These are phyloP conservation scores for Piper longum DNA, from an alignment of 164 flowering plant genomes.

Conservation along the genomic window DNA sequence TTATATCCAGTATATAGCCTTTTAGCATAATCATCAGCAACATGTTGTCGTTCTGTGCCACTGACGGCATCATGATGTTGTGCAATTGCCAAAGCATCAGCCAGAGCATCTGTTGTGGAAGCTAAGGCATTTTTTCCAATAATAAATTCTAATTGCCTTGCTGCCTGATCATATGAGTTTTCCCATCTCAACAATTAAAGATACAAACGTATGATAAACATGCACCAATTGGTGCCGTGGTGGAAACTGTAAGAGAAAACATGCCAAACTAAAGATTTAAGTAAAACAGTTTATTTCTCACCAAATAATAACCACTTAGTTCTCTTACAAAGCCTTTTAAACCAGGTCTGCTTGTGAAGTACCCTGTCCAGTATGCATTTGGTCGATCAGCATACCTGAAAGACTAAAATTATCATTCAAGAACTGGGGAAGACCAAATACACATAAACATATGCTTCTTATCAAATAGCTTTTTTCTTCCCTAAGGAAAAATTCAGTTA, in stretches of 20 bases:
- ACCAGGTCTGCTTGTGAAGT: constrained; percentile 83
- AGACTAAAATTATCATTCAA: constrained; percentile 1
- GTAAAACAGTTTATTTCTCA: constrained; percentile 9
- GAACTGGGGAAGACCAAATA: not conserved
- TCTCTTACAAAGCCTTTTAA: constrained; percentile 70
- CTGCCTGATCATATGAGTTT: constrained; percentile 40
- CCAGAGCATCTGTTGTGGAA: constrained; percentile 60
- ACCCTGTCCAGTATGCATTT: constrained; percentile 97
- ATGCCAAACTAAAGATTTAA: too few relatives aligned
- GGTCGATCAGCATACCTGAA: constrained; percentile 79
- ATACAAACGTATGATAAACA: too few relatives aligned
- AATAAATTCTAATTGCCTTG: constrained; percentile 77
- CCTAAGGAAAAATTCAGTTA: not conserved
- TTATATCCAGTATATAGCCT: constrained; percentile 60
- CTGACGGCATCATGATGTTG: constrained; percentile 98
- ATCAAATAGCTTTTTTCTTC: not conserved
- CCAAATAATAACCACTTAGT: constrained; percentile 88
- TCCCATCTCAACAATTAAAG: not conserved
- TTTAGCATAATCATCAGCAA: constrained; percentile 85
- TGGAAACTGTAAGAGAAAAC: too few relatives aligned
- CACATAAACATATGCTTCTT: not conserved
- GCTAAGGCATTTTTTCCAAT: constrained; percentile 48
- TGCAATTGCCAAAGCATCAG: constrained; percentile 87
- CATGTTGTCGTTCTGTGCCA: constrained; percentile 92
- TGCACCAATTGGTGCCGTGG: too few relatives aligned